phyloP scores from a whole-genome alignment of 192 early-diverging fungal species.

The Kickxella alabastrina region DNA sequence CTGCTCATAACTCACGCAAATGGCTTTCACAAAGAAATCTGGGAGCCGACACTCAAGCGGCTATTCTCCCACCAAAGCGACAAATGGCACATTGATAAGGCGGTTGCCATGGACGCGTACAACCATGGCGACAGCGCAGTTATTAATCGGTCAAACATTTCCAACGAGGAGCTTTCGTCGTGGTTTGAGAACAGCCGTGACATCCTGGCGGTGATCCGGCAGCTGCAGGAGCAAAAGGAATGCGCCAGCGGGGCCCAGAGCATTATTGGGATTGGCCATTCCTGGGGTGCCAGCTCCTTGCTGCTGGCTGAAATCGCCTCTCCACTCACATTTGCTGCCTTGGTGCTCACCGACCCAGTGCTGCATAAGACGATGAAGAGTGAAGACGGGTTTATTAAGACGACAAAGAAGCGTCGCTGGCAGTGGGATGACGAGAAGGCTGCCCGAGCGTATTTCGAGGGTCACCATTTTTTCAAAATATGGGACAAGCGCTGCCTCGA shows the following conservation, averaged over 20 bases:
- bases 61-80: conserved; percentile 14
- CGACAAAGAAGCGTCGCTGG: conserved; percentile 15
- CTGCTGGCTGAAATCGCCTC: conserved; percentile 29
- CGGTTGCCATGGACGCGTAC: conserved; percentile 37
- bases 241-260: not conserved
- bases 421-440: conserved; percentile 12
- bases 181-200: conserved; percentile 39
- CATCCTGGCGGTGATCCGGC: conserved; percentile 25
- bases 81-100: conserved; percentile 24
- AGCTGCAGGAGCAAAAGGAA: conserved; percentile 7
- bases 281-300: conserved; percentile 44
- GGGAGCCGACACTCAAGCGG: conserved; percentile 37
- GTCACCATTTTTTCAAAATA: conserved; percentile 21
- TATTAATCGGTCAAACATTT: conserved; percentile 17
- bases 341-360: conserved; percentile 38
- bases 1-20: conserved; percentile 43
- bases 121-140: conserved; percentile 53
- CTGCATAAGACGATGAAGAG: not conserved
- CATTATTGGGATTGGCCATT: conserved; percentile 47
- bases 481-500: conserved; percentile 37
- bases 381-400: not conserved
- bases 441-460: conserved; percentile 28
- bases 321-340: conserved; percentile 20
- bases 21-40: conserved; percentile 54
- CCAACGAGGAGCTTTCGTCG: conserved; percentile 12